These are phyloP conservation scores for Aspergillus campestris DNA, from an alignment of 495 filamentous ascomycete genomes.

Conservation along the genomic window DNA sequence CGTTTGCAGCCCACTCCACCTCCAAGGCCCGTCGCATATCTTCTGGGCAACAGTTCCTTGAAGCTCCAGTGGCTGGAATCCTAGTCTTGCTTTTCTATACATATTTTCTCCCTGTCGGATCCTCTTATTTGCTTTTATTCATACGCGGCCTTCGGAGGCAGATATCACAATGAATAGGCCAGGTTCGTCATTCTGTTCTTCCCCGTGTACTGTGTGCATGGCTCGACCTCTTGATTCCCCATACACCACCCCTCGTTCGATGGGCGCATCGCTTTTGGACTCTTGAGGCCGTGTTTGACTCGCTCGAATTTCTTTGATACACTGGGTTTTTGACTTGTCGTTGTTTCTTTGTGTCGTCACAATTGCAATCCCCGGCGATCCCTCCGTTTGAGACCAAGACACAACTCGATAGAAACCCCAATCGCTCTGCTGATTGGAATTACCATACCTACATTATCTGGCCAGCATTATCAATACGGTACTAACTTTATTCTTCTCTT, in stretches of 20 bases:
- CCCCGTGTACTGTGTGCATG: slow-evolving; percentile 10
- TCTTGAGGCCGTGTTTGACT: neutral
- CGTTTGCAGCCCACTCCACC: slow-evolving; percentile 33
- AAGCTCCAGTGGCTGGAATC: slow-evolving; percentile 13
- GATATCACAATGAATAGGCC: slow-evolving; percentile 31
- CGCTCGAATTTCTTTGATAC: neutral
- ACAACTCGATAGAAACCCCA: slow-evolving; percentile 14
- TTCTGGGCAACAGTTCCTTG: slow-evolving; percentile 24
- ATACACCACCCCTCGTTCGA: neutral
- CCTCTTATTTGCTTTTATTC: neutral
- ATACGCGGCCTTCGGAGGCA: neutral
- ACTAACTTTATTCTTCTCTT: slow-evolving; percentile 21
- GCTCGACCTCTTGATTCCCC: slow-evolving; percentile 3
- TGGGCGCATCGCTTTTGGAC: slow-evolving; percentile 1
- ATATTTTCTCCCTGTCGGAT: slow-evolving; percentile 5
- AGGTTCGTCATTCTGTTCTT: slow-evolving; percentile 29
- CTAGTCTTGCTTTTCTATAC: slow-evolving; percentile 6
- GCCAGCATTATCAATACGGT: slow-evolving; percentile 8
- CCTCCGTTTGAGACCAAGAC: slow-evolving; percentile 23
- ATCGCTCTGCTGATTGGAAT: too few relatives aligned
- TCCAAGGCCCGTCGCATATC: slow-evolving; percentile 30
- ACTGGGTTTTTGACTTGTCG: neutral
- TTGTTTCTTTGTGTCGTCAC: slow-evolving; percentile 6
- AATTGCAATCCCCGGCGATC: slow-evolving; percentile 19
- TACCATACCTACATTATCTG: neutral